Evolutionary conservation across 139 green algal species (phyloP).

Genomic region (Tetradesmus lagerheimii): DNA sequence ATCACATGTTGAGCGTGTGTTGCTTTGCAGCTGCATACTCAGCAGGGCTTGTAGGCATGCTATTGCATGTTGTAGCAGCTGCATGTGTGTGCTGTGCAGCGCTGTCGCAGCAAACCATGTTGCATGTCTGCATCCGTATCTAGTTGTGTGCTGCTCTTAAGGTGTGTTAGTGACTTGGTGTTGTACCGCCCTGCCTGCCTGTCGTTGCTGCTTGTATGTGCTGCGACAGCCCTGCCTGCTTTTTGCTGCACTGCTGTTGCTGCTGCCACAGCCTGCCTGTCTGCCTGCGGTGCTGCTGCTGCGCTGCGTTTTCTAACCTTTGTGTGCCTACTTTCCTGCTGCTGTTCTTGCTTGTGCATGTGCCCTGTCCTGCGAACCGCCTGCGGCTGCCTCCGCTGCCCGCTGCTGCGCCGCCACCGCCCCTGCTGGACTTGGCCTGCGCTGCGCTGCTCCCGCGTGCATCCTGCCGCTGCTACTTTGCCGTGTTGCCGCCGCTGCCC

Average conservation of each 20-base stretch:
- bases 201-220: not conserved
- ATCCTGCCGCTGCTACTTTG: not conserved
- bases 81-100: not conserved
- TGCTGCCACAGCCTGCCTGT: not conserved
- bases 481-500: not conserved
- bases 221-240: slow-evolving; percentile 5
- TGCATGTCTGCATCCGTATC: not conserved
- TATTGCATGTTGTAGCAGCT: not conserved
- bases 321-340: not conserved
- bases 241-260: not conserved
- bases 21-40: not conserved
- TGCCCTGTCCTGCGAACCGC: not conserved
- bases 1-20: not conserved
- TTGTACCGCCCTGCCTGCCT: slow-evolving; percentile 4
- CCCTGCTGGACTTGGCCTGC: not conserved
- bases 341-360: not conserved
- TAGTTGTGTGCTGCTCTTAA: not conserved
- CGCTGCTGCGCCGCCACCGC: not conserved
- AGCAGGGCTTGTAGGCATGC: not conserved
- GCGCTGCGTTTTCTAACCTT: not conserved
- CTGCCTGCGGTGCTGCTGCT: not conserved
- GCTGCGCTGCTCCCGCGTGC: not conserved
- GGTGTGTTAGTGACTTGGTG: not conserved
- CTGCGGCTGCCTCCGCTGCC: not conserved
- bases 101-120: not conserved